Evolutionary conservation across 495 filamentous ascomycete species (phyloP), one percentile per base, ranked within the genome.

Genomic region (Penicillium maclennaniae): DNA sequence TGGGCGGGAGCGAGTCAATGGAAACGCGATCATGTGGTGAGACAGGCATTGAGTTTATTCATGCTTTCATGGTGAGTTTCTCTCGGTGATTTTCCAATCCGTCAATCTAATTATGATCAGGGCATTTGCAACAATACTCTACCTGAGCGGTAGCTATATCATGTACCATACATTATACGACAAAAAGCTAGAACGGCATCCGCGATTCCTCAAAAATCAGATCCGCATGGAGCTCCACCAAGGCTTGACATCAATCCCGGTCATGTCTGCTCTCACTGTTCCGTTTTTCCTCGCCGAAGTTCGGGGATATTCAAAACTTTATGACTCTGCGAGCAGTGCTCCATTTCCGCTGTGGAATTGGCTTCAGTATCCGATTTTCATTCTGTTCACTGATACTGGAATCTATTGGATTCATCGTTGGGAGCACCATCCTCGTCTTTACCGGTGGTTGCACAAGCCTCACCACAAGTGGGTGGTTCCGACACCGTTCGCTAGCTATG

Each of bases 401-500:
- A 92, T 97, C 75, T 97, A 97, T 78, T 88, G 86, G 79, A 95
- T 96, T 62, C 92, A 97, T 70, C 86, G 92, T 38, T 83, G 82
- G 23, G 75, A 92, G 51, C 92, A 97, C 71, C 83, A 89, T 63
- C 88, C 88, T 1, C 57, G 68, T 27, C 61, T 96, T 25, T 97
- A 97, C 79, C 91, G 88, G 76, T 73, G 71, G 49, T 79, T 96
- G 20, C 92, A 97, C 79, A 97, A 97, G 76, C 85, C 88, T 36
- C 92, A 97, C 75, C 92, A 97, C 79, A 96, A 96, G 75, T 97
- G 92, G 92, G 92, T 96, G 71, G 91, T 97, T 81, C 90, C 92
- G 17, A 95, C 92, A 0, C 92, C 92, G 4, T 97, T 79, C 69
- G 92, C 92, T 3, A 86, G 83, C 53, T 87, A 93, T 73, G 92